Evolutionary conservation across 805 yeast genomes (phyloP).

Genomic region (Teunomyces kruisii): DNA sequence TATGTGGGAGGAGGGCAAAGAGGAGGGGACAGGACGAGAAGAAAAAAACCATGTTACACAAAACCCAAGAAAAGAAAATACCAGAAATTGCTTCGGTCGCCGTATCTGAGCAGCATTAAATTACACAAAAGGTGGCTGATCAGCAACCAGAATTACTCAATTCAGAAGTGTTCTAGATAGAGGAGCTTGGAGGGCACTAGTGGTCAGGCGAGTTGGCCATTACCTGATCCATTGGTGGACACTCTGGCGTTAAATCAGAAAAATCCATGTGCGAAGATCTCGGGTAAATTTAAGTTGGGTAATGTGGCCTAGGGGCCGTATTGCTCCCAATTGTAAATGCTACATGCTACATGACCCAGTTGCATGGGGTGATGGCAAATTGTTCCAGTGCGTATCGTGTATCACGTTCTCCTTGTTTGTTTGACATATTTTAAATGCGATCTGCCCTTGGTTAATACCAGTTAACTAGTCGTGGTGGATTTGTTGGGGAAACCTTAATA

Average conservation of each 20-base stretch:
- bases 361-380: background rate
- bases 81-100: background rate
- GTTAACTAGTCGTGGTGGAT: background rate
- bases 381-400: background rate
- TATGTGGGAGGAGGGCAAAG: constrained; percentile 2
- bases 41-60: background rate
- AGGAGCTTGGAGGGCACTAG: background rate
- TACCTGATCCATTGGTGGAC: no score
- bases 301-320: no score
- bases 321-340: no score
- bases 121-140: constrained; percentile 1
- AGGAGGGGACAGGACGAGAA: constrained; percentile 1
- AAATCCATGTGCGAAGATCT: background rate
- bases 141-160: background rate
- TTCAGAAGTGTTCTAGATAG: background rate
- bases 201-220: no score
- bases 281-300: background rate
- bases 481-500: constrained; percentile 4
- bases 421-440: background rate
- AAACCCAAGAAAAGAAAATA: background rate
- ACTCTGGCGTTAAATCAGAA: background rate
- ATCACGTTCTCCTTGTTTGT: background rate
- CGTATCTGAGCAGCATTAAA: background rate
- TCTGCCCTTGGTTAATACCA: background rate
- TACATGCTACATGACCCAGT: background rate